These are phyloP conservation scores for Sclerotinia spermophila DNA, from an alignment of 2,329 filamentous ascomycete species.

Conservation along the genomic window DNA sequence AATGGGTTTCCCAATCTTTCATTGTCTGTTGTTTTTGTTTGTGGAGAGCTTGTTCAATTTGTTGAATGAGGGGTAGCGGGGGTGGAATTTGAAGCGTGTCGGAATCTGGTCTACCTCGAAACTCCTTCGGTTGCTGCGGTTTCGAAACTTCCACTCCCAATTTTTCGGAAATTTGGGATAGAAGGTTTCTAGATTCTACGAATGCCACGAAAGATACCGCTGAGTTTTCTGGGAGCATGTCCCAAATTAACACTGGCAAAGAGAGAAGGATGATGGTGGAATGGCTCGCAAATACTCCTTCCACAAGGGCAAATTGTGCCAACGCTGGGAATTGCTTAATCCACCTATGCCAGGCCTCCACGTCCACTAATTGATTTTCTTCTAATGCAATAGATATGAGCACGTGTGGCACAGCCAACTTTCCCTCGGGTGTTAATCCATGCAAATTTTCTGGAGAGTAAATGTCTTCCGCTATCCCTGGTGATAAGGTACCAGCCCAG, in stretches of 20 bases:
- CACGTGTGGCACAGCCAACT: conserved; percentile 46
- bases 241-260: conserved; percentile 57
- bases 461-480: conserved; percentile 1
- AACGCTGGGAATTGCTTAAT: conserved; percentile 53
- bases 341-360: conserved; percentile 59
- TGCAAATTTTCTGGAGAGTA: conserved; percentile 17
- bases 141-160: conserved; percentile 5
- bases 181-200: conserved; percentile 44
- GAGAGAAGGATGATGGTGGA: conserved; percentile 56
- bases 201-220: conserved; percentile 58
- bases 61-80: conserved; percentile 14
- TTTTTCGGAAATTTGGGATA: conserved; percentile 14
- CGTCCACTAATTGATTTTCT: conserved; percentile 52
- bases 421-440: conserved; percentile 13
- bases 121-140: not conserved
- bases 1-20: conserved; percentile 17
- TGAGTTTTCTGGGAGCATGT: conserved; percentile 54
- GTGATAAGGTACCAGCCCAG: conserved; percentile 10
- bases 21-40: conserved; percentile 17
- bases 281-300: conserved; percentile 59
- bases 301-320: conserved; percentile 58
- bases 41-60: conserved; percentile 18
- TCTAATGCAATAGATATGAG: conserved; percentile 59
- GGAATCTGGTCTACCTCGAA: conserved; percentile 13
- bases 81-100: conserved; percentile 18